Percentiles rank a stretch among this genome's conserved stretches.
phyloP scores from a whole-genome alignment of 306 rosid species.

The Datisca glomerata region DNA sequence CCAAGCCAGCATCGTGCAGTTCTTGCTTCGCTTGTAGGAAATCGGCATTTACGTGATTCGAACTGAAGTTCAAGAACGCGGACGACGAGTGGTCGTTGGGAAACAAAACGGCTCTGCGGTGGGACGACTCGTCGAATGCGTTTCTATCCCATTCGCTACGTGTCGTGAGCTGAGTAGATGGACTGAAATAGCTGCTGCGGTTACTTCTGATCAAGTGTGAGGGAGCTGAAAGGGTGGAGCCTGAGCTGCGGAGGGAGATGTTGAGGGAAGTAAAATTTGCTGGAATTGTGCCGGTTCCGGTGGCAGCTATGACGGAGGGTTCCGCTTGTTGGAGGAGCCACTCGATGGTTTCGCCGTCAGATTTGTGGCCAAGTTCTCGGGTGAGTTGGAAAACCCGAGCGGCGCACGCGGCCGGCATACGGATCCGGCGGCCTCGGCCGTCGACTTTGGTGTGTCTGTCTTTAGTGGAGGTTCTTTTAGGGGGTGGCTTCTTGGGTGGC shows the following conservation, averaged over 20 bases:
- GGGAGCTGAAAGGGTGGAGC: conserved; percentile 76
- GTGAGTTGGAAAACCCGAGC: conserved; percentile 94
- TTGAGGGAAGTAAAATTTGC: conserved; percentile 87
- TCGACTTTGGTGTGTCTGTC: conserved; percentile 93
- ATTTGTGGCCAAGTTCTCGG: conserved; percentile 79
- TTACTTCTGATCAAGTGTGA: conserved; percentile 75
- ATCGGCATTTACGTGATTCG: conserved; percentile 26
- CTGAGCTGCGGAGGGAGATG: conserved; percentile 93
- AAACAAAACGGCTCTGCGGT: conserved; percentile 24
- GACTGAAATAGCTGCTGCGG: conserved; percentile 42
- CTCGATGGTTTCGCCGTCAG: conserved; percentile 92
- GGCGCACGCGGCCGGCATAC: conserved; percentile 97
- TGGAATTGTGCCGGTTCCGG: conserved; percentile 89
- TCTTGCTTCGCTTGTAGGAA: conserved; percentile 46
- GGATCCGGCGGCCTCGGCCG: conserved; percentile 96
- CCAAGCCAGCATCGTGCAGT: conserved; percentile 20
- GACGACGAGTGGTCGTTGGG: conserved; percentile 21
- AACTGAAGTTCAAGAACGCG: conserved; percentile 50
- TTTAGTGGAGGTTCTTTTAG: conserved; percentile 63
- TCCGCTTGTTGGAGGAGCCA: conserved; percentile 97
- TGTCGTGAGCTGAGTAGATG: conserved; percentile 26
- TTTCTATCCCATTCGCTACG: conserved; percentile 37
- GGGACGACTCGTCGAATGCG: conserved; percentile 36
- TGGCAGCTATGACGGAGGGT: conserved; percentile 84
- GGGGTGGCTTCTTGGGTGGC: conserved; percentile 34